phyloP scores from a whole-genome alignment of 805 yeast genomes.

The Lipomyces anomalus region DNA sequence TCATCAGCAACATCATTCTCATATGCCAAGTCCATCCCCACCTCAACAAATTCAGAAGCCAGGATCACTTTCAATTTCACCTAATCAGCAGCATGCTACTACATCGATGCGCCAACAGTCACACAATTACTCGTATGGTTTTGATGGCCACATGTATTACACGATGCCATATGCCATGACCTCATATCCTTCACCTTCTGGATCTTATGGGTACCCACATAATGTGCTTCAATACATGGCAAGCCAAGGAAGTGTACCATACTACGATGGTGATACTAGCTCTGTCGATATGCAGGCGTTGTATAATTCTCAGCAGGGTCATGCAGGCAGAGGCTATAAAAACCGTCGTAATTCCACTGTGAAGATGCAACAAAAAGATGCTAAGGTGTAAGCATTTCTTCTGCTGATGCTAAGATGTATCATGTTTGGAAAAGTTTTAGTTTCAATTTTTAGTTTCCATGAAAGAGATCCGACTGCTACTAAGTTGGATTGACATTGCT shows the following conservation, averaged over 20 bases:
- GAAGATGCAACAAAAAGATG: too few relatives aligned
- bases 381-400: too few relatives aligned
- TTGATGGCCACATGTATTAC: constrained; percentile 1
- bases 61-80: not conserved
- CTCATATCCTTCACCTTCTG: not conserved
- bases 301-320: not conserved
- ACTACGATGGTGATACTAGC: not conserved
- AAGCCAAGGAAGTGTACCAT: not conserved
- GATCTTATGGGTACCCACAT: not conserved
- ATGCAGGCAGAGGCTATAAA: not conserved
- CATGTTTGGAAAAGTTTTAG: too few relatives aligned
- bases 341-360: not conserved
- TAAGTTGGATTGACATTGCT: too few relatives aligned
- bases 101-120: not conserved
- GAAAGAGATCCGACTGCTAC: too few relatives aligned
- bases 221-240: not conserved
- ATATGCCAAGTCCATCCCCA: not conserved
- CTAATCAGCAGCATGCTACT: not conserved
- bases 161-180: not conserved
- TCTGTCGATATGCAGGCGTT: not conserved
- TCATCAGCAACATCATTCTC: not conserved
- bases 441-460: too few relatives aligned
- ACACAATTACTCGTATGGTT: not conserved
- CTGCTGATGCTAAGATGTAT: too few relatives aligned
- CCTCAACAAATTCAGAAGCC: not conserved